These are phyloP conservation scores for Leucaena leucocephala DNA, from an alignment of 306 rosid species.

Conservation along the genomic window DNA sequence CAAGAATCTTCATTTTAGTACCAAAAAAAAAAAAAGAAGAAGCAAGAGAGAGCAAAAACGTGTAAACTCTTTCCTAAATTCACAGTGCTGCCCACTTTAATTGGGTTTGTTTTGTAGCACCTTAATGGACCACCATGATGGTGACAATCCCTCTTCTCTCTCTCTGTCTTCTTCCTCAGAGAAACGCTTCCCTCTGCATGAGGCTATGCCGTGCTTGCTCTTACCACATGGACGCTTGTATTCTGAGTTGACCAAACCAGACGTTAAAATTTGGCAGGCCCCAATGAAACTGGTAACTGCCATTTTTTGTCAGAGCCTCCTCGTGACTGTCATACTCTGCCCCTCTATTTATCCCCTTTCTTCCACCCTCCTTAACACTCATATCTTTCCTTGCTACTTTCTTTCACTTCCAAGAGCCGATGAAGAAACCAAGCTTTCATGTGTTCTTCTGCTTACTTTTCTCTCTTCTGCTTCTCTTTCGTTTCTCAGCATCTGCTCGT, in stretches of 20 bases:
- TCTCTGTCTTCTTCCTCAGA: not conserved
- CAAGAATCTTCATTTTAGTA: not conserved
- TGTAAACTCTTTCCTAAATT: not conserved
- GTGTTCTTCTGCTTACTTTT: slow-evolving; percentile 24
- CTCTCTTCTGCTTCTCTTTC: slow-evolving; percentile 38
- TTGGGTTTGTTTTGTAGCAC: not conserved
- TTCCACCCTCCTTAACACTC: not conserved
- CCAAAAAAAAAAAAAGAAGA: not conserved
- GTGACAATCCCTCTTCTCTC: slow-evolving; percentile 8
- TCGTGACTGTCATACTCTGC: slow-evolving; percentile 12
- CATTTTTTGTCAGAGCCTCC: not conserved
- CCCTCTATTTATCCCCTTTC: not conserved
- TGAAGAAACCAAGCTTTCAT: slow-evolving; percentile 33
- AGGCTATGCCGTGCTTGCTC: not conserved
- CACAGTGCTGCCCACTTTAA: not conserved
- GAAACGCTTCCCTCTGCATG: not conserved
- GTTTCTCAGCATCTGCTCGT: slow-evolving; percentile 42
- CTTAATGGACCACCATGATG: slow-evolving; percentile 26
- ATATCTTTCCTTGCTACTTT: not conserved
- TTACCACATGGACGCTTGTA: not conserved
- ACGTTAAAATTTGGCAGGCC: not conserved
- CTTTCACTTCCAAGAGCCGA: slow-evolving; percentile 10
- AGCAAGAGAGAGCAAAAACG: not conserved
- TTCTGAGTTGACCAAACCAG: slow-evolving; percentile 4
- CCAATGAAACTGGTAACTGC: slow-evolving; percentile 2